phyloP scores from a whole-genome alignment of 2,329 filamentous ascomycete species.

The Fusarium avenaceum region DNA sequence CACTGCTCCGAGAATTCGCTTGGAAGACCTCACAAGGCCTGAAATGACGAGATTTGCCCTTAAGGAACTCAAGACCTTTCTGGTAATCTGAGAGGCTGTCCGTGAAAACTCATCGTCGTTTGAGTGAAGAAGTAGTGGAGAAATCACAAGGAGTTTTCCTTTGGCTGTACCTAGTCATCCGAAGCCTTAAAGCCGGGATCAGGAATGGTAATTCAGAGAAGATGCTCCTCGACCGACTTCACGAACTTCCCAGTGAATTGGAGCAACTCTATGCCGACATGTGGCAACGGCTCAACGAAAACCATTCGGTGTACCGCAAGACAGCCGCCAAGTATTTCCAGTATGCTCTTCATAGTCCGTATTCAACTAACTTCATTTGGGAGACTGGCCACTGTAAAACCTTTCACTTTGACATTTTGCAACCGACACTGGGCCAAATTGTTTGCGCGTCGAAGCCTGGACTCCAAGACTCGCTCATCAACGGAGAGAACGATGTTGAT shows the following conservation, averaged over 20 bases:
- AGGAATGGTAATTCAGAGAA: background rate
- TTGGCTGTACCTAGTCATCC: background rate
- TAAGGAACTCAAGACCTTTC: accelerated
- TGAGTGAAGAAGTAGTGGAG: accelerated
- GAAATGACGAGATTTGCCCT: background rate
- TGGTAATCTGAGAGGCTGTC: too few relatives aligned
- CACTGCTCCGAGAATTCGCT: accelerated
- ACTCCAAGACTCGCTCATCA: background rate
- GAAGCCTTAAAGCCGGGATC: background rate
- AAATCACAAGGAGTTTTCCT: background rate
- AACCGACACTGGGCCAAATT: too few relatives aligned
- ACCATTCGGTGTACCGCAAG: conserved; percentile 10
- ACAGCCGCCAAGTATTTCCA: conserved; percentile 15
- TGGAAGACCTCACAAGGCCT: background rate
- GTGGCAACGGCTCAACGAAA: conserved; percentile 23
- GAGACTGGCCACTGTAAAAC: too few relatives aligned
- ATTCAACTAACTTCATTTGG: too few relatives aligned
- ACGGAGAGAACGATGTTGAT: accelerated
- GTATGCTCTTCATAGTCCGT: background rate
- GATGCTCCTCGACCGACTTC: background rate
- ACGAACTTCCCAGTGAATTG: conserved; percentile 1
- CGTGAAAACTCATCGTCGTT: background rate
- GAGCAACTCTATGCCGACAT: conserved; percentile 18
- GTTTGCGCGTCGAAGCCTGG: too few relatives aligned
- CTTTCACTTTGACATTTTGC: too few relatives aligned